Evolutionary conservation across 495 filamentous ascomycete species (phyloP), one percentile per base, ranked within the genome.

Genomic region (Aspergillus sclerotioniger): DNA sequence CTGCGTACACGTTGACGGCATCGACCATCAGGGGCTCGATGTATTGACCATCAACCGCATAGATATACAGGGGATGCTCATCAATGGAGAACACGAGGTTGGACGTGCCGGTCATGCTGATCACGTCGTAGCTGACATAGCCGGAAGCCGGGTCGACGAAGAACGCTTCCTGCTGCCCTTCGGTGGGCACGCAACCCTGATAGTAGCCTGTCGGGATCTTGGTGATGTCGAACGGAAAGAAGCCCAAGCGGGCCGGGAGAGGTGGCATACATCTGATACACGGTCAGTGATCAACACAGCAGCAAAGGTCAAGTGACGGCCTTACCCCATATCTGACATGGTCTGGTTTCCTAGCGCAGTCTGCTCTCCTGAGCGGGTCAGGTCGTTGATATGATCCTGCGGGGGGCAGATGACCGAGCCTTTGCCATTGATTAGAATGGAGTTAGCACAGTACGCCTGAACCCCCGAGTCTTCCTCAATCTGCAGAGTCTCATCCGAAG

Each of bases 301-400:
- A 28, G 17, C 9, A 17, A 16, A 2, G 8, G 6, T 3, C 10
- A 41, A 9, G 17, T 33, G 6, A 51, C 13, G n/a, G 9, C 63
- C 70, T 62, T 66, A 80, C 79, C 80, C 79, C 55, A 82, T 83
- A 44, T 79, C 75, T 3, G 75, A 78, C 29, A 83, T 62, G n/a
- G 67, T 70, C 6, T 61, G 54, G 25, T 68, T 70, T 10, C 64
- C 67, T 39, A 73, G 67, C 6, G 67, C 51, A 13, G 64, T 62
- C 13, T 74, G 55, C 15, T 77, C 60, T 0, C 66, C 32, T 8
- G 59, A 53, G 45, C 62, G 65, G 15, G 67, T 60, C 7, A 63
- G 58, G 49, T 54, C 71, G 45, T 60, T 70, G 33, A 77, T 71
- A 16, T 76, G 68, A 2, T 74, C 68, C 10, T 71, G 60, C 0